Conservation (phyloP, 352 stramenopile species). For the Thalassiosira livingstoniorum region DNA sequence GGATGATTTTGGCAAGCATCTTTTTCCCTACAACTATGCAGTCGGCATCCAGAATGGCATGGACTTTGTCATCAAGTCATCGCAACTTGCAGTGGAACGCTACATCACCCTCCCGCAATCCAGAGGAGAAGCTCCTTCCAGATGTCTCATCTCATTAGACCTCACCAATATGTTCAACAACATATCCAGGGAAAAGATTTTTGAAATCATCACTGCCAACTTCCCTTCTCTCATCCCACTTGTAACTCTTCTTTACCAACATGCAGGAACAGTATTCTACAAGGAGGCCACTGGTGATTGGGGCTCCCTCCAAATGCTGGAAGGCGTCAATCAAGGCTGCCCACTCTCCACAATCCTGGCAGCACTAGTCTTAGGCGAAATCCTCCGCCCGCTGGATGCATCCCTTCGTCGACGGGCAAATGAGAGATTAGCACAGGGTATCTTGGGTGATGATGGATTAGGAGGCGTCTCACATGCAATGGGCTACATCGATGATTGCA, state of each 20-base stretch:
- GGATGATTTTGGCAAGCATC: not conserved
- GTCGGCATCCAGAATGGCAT: slow-evolving; percentile 11
- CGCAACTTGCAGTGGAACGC: too few relatives aligned
- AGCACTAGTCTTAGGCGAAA: slow-evolving; percentile 20
- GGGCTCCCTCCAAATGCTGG: slow-evolving; percentile 17
- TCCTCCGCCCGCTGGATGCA: not conserved
- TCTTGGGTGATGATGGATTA: slow-evolving; percentile 17
- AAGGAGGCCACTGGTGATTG: slow-evolving; percentile 22
- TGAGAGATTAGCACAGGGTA: not conserved
- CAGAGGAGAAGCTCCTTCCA: not conserved
- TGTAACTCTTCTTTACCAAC: slow-evolving; percentile 20
- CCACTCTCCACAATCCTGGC: slow-evolving; percentile 38
- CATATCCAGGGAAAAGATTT: slow-evolving; percentile 14
- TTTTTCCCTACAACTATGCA: not conserved
- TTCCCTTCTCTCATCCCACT: slow-evolving; percentile 33
- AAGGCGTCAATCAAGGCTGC: slow-evolving; percentile 47
- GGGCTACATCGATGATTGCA: slow-evolving; percentile 22
- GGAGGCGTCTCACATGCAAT: slow-evolving; percentile 24
- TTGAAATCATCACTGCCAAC: slow-evolving; percentile 19
- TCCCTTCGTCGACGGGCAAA: not conserved
- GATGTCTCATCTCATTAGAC: slow-evolving; percentile 25
- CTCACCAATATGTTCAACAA: slow-evolving; percentile 56
- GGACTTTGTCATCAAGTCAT: not conserved
- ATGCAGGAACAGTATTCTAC: slow-evolving; percentile 18
- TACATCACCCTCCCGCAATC: not conserved